Base-by-base conservation (phyloP, 805 yeast species). In the Barnettozyma botsteinii region DNA sequence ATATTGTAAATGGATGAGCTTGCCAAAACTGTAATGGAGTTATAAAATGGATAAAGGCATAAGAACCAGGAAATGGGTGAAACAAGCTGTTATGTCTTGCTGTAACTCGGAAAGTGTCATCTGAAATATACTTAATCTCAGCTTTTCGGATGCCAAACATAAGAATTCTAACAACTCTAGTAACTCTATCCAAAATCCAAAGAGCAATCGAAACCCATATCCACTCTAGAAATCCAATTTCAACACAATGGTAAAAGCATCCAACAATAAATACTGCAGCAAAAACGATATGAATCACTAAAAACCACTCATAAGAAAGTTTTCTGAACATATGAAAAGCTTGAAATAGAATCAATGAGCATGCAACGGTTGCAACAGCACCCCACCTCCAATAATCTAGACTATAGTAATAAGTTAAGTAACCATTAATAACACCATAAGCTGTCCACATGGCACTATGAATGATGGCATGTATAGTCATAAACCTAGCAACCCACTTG, bases 1-100 rank as follows among this genome's bases (percentile, higher is more conserved):
- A 61, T 7, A 73, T 59, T 3, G 87, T 78, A 59, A 83, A 81
- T 9, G 88, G 88, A 54, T 81, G 86, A 7, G 80, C 72, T 56
- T 81, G 23, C 77, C 79, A 79, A 54, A 79, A 75, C 34, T 66
- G 57, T 2, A 58, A 51, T 17, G 70, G 64, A 28, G 72, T 61
- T 38, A 77, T 48, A 54, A 80, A 75, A 57, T 78, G 71, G 28
- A 82, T 57, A 49, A 66, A 81, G 2, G 69, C 74, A 52, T 61
- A 73, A 13, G 71, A 62, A 31, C 83, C 81, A 4, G 85, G 79
- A 37, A 50, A 57, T 18, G 69, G 61, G 17, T 60, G 61, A 70
- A 80, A 74, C 40, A 50, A 52, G 10, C 53, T 51, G 15, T 85
- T 81, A 39, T 61, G 55, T 33, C 51, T 51, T 4, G 60, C 41